Evolutionary conservation across 352 stramenopile species (phyloP), one percentile per base, ranked within the genome.

Genomic region (Phytophthora uliginosa): DNA sequence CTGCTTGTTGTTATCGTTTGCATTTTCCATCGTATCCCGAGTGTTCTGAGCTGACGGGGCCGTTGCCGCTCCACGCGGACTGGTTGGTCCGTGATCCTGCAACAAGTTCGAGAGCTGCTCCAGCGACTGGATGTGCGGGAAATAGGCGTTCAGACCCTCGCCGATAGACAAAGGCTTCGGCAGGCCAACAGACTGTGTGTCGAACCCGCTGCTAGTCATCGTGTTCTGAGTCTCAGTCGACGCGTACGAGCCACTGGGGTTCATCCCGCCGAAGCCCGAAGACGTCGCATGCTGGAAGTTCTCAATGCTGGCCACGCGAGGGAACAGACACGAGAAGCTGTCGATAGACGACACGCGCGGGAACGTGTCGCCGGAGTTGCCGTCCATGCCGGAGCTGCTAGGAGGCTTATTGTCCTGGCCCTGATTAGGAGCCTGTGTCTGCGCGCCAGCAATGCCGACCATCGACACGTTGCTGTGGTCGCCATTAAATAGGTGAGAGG

Each of bases 311-410:
- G 85, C 89, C 60, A 95, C 88, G 36, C 89, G 89, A 17, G 89
- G 89, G 61, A 95, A 95, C 13, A 95, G 57, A 31, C 85, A 94
- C 47, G 86, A 92, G 62, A 95, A 95, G 72, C 85, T 94, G 76
- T 95, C 89, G 59, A 95, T 94, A 8, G 86, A 94, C 38, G 89
- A 95, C 54, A 95, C 87, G 33, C 89, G 89, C 33, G 82, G 87
- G 34, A 91, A 88, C 8, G 70, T 66, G 47, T 88, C 81, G 22
- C 55, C 33, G 1, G 61, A 64, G 40, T 65, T 73, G 18, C 67
- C 66, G 52, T 83, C 68, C 59, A 77, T 76, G 13, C 52, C 51
- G 12, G 52, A 47, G 47, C 62, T 68, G 26, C 56, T 68, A 5
- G 60, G 28, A 15, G 65, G 47, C 24, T 76, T 83, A 18, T 66